These are phyloP conservation scores for Pholiota microspora DNA, from an alignment of 768 basidiomycete species.

Conservation along the genomic window DNA sequence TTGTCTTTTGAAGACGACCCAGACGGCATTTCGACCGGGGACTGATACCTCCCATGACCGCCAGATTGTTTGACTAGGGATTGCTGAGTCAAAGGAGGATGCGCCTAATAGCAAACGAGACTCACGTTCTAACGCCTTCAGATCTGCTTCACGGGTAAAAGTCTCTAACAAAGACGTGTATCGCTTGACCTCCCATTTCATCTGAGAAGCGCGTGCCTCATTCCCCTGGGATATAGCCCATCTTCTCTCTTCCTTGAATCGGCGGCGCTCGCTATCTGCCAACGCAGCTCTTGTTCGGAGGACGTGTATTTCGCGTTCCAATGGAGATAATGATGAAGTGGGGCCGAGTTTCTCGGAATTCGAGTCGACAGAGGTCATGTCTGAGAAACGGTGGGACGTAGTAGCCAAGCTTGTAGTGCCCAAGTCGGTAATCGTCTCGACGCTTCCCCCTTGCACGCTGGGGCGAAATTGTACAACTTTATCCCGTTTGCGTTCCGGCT, in stretches of 20 bases:
- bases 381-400: conserved; percentile 37
- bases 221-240: conserved; percentile 86
- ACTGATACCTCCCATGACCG: conserved; percentile 17
- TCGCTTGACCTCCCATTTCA: conserved; percentile 82
- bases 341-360: conserved; percentile 64
- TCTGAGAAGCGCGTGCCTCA: conserved; percentile 67
- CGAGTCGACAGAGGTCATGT: conserved; percentile 70
- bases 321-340: conserved; percentile 53
- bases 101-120: too few relatives aligned
- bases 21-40: conserved; percentile 22
- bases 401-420: conserved; percentile 19
- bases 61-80: conserved; percentile 6
- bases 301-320: conserved; percentile 73
- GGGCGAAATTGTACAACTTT: conserved; percentile 47
- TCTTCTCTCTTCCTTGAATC: conserved; percentile 83
- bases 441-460: conserved; percentile 37
- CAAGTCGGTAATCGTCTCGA: conserved; percentile 24
- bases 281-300: conserved; percentile 75
- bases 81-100: too few relatives aligned
- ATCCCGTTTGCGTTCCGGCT: conserved; percentile 27
- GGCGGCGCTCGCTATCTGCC: conserved; percentile 79
- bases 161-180: conserved; percentile 80
- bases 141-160: conserved; percentile 76
- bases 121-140: conserved; percentile 63
- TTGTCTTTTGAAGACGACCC: conserved; percentile 20